A percentile compares a stretch with the other conserved stretches of the same genome.
Conservation (phyloP, 2,329 filamentous ascomycete genomes). For the Aspergillus tubingensis region DNA sequence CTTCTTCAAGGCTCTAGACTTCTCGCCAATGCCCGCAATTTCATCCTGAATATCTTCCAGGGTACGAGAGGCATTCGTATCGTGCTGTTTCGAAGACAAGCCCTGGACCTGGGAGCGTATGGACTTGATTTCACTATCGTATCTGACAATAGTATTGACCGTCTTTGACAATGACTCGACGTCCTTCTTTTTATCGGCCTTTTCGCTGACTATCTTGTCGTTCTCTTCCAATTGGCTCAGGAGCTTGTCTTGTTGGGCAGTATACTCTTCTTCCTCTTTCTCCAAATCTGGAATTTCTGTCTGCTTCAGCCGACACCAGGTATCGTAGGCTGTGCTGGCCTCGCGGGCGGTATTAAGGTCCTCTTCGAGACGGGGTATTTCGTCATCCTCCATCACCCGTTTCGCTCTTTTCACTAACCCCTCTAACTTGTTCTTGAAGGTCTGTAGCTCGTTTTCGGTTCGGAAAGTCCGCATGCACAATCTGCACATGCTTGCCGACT, state of each 20-base stretch:
- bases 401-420: constrained; percentile 52
- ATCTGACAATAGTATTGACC: constrained; percentile 73
- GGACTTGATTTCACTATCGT: constrained; percentile 69
- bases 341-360: constrained; percentile 64
- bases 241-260: constrained; percentile 62
- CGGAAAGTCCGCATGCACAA: constrained; percentile 74
- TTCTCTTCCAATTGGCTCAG: constrained; percentile 65
- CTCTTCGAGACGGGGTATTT: constrained; percentile 63
- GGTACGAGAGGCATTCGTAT: constrained; percentile 65
- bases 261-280: constrained; percentile 62
- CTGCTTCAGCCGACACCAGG: constrained; percentile 66
- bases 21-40: constrained; percentile 66
- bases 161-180: constrained; percentile 75
- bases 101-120: constrained; percentile 73
- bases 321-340: constrained; percentile 70
- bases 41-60: constrained; percentile 83
- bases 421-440: constrained; percentile 67
- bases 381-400: constrained; percentile 61
- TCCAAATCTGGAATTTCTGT: constrained; percentile 71
- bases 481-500: constrained; percentile 71
- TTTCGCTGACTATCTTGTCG: constrained; percentile 65
- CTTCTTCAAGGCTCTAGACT: constrained; percentile 64
- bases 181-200: constrained; percentile 67
- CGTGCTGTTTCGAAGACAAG: constrained; percentile 73
- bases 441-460: constrained; percentile 59